Evolutionary conservation across 2,329 filamentous ascomycete species (phyloP), one percentile per base, ranked within the genome.

Genomic region (Colletotrichum tropicale): DNA sequence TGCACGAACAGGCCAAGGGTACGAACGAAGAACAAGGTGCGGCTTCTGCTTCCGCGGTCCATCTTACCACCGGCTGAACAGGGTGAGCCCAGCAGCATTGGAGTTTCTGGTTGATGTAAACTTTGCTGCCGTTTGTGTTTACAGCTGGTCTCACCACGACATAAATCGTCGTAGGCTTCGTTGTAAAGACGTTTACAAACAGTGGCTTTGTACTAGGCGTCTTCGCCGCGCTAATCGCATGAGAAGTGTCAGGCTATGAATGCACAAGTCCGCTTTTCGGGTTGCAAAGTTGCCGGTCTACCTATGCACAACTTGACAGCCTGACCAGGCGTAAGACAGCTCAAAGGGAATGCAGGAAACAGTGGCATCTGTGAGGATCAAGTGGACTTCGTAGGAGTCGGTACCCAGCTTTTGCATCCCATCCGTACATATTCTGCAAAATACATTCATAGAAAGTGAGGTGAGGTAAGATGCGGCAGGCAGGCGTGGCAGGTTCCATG

Each of bases 1-100:
- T 75, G 72, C 72, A 56, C 62, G 62, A 32, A 60, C 68, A 66
- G 61, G 68, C 61, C 36, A 55, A 38, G 67, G 48, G 48, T 56
- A 58, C 52, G 48, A 64, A 65, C 66, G 34, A 52, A 65, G 28
- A 48, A 26, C 30, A 61, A 55, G 52, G 60, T 43, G 61, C 72
- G 55, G 68, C 56, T 36, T 30, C 56, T 34, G 64, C 64, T 68
- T 69, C 70, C 55, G 56, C 64, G 55, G 68, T 36, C 8, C 28
- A 62, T 21, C 26, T 56, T 34, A 16, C 21, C 66, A 24, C 58
- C 30, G 21, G 21, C 32, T 24, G 21, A 55, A 30, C 52, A 58
- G 28, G 66, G 28, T 34, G 10, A 61, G 62, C 34, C 30, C 18
- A 13, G 36, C 18, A 9, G 26, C 12, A 18, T 30, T 52, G 18